Conservation (phyloP, 495 filamentous ascomycete genomes). For the Aspergillus steynii region DNA sequence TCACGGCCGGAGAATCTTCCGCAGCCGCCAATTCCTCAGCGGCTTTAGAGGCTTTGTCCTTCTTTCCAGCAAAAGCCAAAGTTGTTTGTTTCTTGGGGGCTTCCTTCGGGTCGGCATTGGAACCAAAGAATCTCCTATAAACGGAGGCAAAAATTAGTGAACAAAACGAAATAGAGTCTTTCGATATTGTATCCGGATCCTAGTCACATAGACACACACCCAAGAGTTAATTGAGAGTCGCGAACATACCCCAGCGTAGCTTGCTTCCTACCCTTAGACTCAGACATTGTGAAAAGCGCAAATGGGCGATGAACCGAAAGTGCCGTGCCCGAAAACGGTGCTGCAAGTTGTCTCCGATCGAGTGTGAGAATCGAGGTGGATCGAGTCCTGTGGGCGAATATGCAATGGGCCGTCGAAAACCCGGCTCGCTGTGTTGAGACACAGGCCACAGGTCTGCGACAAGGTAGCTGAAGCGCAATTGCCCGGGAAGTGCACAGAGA, state of each 20-base stretch:
- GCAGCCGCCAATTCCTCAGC: conserved; percentile 14
- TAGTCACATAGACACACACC: conserved; percentile 58
- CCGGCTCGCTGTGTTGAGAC: conserved; percentile 11
- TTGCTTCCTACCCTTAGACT: conserved; percentile 63
- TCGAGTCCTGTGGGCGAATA: background rate
- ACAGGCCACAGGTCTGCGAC: conserved; percentile 15
- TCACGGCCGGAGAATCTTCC: conserved; percentile 12
- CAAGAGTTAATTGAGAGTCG: conserved; percentile 74
- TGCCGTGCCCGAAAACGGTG: background rate
- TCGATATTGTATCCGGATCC: conserved; percentile 3
- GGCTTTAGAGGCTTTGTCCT: conserved; percentile 28
- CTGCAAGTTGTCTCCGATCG: background rate
- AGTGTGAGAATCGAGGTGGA: background rate
- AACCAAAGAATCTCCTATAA: conserved; percentile 46
- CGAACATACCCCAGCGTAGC: conserved; percentile 92
- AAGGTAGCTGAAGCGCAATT: conserved; percentile 13
- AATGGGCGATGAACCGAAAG: conserved; percentile 2
- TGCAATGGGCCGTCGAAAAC: background rate
- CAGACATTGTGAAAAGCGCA: conserved; percentile 33
- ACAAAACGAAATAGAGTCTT: background rate
- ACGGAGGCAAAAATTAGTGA: conserved; percentile 1
- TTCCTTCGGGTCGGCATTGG: conserved; percentile 34
- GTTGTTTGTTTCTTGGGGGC: conserved; percentile 72
- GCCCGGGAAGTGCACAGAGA: conserved; percentile 21
- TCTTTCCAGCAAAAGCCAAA: conserved; percentile 58